phyloP scores from a whole-genome alignment of 768 basidiomycete genomes.

The Psilocybe sp. region DNA sequence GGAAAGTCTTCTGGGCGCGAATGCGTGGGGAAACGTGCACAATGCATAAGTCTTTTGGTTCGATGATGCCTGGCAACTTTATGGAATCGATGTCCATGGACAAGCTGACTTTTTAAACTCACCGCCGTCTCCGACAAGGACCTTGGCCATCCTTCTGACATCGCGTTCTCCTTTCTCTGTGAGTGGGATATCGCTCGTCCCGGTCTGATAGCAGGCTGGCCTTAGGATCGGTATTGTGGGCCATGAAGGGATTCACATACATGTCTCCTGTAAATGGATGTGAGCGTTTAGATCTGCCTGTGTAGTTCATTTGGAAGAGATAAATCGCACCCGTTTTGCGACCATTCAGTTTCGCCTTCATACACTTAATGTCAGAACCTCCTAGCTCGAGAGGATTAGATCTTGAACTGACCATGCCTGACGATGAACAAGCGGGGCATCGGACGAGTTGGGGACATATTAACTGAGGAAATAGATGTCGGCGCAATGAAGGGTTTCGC shows the following conservation, averaged over 20 bases:
- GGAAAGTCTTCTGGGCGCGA: conserved; percentile 84
- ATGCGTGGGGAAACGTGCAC: conserved; percentile 84
- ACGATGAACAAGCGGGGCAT: conserved; percentile 78
- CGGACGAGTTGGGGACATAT: conserved; percentile 37
- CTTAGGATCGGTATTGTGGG: conserved; percentile 1
- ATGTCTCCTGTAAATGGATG: conserved; percentile 48
- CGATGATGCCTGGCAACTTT: conserved; percentile 56
- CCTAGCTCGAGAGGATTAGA: not conserved
- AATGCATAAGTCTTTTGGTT: conserved; percentile 73
- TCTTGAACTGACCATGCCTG: conserved; percentile 58
- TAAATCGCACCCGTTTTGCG: conserved; percentile 66
- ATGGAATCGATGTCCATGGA: not conserved
- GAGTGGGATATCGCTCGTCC: conserved; percentile 83
- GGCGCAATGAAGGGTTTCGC: not conserved
- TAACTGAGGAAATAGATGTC: not conserved
- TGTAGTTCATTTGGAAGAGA: not conserved
- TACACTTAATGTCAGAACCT: not conserved
- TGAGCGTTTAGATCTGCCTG: not conserved
- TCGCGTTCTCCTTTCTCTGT: conserved; percentile 73
- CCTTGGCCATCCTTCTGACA: conserved; percentile 58
- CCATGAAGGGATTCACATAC: conserved; percentile 33
- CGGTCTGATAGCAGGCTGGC: conserved; percentile 54
- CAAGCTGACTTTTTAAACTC: conserved; percentile 26
- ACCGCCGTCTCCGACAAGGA: conserved; percentile 79
- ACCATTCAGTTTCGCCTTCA: conserved; percentile 93